Percentiles rank a stretch among this genome's conserved stretches.
These are phyloP conservation scores for Oxytropis ochrocephala DNA, from an alignment of 306 rosid species.

Conservation along the genomic window DNA sequence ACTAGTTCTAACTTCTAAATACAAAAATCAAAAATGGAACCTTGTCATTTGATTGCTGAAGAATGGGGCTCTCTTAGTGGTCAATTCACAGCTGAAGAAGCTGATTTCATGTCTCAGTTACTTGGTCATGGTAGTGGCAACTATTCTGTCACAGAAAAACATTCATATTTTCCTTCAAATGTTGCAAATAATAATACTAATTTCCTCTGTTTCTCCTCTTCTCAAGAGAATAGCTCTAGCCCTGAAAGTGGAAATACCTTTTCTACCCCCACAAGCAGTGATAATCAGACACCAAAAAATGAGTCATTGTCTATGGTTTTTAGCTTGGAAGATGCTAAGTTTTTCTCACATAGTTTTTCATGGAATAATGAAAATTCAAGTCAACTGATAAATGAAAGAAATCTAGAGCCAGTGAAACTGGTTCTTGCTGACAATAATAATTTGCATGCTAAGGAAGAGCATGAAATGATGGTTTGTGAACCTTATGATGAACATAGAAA, in stretches of 20 bases:
- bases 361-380: constrained; percentile 30
- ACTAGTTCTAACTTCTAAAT: constrained; percentile 7
- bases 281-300: constrained; percentile 22
- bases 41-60: constrained; percentile 37
- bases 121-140: constrained; percentile 15
- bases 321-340: constrained; percentile 23
- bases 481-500: constrained; percentile 10
- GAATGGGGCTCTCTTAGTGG: constrained; percentile 66
- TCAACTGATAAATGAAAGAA: constrained; percentile 35
- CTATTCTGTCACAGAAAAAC: constrained; percentile 16
- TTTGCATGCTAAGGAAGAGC: constrained; percentile 15
- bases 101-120: constrained; percentile 56
- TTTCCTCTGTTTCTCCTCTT: constrained; percentile 12
- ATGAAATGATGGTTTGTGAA: constrained; percentile 27
- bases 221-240: constrained; percentile 24
- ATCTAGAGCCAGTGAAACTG: constrained; percentile 24
- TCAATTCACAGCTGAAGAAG: constrained; percentile 47
- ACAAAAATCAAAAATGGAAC: constrained; percentile 36
- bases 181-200: constrained; percentile 26
- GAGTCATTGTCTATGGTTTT: constrained; percentile 23
- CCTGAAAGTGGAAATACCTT: neutral
- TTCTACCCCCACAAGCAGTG: constrained; percentile 19
- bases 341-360: constrained; percentile 18
- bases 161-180: constrained; percentile 36
- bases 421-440: constrained; percentile 23